phyloP scores from a whole-genome alignment of 176 grass and related monocot species.

The Miscanthus lutarioriparius region DNA sequence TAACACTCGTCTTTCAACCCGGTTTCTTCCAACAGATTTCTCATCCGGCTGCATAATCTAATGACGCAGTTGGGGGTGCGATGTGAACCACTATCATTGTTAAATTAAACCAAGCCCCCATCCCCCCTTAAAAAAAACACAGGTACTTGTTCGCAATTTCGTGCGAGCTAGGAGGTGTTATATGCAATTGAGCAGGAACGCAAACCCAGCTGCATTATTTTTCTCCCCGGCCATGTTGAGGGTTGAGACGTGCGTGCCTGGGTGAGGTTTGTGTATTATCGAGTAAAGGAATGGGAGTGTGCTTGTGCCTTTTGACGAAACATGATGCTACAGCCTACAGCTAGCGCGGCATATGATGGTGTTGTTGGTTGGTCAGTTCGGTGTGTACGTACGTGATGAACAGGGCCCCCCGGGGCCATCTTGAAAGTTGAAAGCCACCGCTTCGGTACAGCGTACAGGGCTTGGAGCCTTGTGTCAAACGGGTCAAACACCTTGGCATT shows the following conservation, averaged over 20 bases:
- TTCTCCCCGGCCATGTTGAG: background rate
- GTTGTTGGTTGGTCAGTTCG: background rate
- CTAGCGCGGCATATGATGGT: background rate
- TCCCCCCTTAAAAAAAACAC: background rate
- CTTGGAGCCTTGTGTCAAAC: conserved; percentile 10
- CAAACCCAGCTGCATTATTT: background rate
- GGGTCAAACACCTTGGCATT: conserved; percentile 27
- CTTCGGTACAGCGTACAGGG: background rate
- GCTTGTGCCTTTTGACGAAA: conserved; percentile 41
- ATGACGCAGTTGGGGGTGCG: background rate
- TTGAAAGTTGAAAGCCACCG: background rate
- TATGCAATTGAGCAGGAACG: background rate
- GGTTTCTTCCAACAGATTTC: background rate
- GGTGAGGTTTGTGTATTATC: background rate
- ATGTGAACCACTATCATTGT: background rate
- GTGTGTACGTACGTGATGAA: background rate
- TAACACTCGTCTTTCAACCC: background rate
- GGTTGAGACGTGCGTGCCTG: conserved; percentile 20
- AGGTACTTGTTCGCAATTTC: background rate
- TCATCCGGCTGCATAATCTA: background rate
- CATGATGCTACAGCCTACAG: background rate
- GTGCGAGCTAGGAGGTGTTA: background rate
- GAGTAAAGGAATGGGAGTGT: background rate
- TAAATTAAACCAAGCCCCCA: background rate
- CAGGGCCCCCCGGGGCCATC: background rate